These are phyloP conservation scores for Fusarium odoratissimum DNA, from an alignment of 2,329 filamentous ascomycete genomes.

Conservation along the genomic window DNA sequence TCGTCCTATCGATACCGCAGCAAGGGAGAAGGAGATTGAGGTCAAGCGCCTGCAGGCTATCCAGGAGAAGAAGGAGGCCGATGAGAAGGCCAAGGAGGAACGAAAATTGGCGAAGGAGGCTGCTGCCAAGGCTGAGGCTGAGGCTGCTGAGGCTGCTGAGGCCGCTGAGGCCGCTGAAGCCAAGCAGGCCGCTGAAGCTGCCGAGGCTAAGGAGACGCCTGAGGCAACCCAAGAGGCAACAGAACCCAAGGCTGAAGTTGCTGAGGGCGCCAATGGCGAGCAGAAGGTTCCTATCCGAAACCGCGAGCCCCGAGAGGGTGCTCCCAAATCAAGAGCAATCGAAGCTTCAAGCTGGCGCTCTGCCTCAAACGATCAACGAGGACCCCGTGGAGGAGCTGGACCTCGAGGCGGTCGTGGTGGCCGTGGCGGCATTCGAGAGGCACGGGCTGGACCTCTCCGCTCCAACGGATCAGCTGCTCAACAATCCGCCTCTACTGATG, in stretches of 20 bases:
- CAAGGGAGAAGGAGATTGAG: constrained; percentile 88
- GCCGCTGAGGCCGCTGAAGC: constrained; percentile 36
- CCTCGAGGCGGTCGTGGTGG: constrained; percentile 57
- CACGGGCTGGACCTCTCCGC: constrained; percentile 56
- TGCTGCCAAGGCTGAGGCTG: constrained; percentile 59
- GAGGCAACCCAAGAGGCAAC: constrained; percentile 44
- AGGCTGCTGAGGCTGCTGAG: constrained; percentile 51
- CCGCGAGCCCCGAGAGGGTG: constrained; percentile 54
- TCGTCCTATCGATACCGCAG: constrained; percentile 91
- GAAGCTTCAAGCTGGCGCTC: constrained; percentile 72
- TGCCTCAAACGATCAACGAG: constrained; percentile 60
- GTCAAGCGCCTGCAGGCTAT: constrained; percentile 82
- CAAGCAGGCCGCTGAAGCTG: constrained; percentile 46
- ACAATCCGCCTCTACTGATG: constrained; percentile 50
- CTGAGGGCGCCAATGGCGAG: constrained; percentile 53
- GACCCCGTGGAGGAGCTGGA: constrained; percentile 60
- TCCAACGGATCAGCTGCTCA: constrained; percentile 60
- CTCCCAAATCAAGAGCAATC: constrained; percentile 64
- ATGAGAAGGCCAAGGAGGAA: constrained; percentile 87
- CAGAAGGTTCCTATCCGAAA: constrained; percentile 59
- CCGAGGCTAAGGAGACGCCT: constrained; percentile 45
- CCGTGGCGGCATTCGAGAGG: constrained; percentile 55
- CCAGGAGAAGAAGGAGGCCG: constrained; percentile 86
- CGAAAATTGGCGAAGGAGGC: constrained; percentile 70
- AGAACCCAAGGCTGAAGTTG: constrained; percentile 34